Percentiles rank a stretch among this genome's conserved stretches.
Evolutionary conservation across 768 basidiomycete species (phyloP).

Genomic region (Daedalea quercina): DNA sequence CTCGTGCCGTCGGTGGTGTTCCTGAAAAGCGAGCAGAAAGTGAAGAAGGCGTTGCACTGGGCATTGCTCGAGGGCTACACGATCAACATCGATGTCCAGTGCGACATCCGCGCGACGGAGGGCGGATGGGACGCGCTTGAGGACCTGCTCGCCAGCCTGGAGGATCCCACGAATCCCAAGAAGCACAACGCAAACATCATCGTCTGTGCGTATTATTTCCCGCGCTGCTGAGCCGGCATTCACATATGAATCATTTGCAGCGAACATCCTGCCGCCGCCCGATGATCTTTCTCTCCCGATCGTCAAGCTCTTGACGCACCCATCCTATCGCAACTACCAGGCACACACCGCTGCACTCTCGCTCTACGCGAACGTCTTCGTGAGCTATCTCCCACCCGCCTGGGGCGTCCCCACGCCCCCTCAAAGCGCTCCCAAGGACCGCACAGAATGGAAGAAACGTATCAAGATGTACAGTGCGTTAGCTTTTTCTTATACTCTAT

Average conservation of each 20-base stretch:
- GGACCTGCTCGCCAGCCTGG: slow-evolving; percentile 63
- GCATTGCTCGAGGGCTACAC: slow-evolving; percentile 56
- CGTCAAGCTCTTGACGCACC: slow-evolving; percentile 74
- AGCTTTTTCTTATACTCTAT: background rate
- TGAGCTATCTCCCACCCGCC: slow-evolving; percentile 72
- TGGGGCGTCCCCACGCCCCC: slow-evolving; percentile 56
- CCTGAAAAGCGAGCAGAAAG: slow-evolving; percentile 38
- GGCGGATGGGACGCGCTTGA: slow-evolving; percentile 60
- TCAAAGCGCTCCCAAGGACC: slow-evolving; percentile 32
- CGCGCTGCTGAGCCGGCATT: background rate
- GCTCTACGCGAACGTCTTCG: slow-evolving; percentile 59
- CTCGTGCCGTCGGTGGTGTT: slow-evolving; percentile 56
- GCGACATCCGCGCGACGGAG: slow-evolving; percentile 42
- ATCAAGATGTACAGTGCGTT: slow-evolving; percentile 84
- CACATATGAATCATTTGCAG: slow-evolving; percentile 29
- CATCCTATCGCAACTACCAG: slow-evolving; percentile 67
- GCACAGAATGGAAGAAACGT: slow-evolving; percentile 55
- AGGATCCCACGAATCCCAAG: slow-evolving; percentile 25
- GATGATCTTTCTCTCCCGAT: slow-evolving; percentile 65
- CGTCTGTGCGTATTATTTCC: slow-evolving; percentile 28
- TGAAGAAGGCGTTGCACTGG: slow-evolving; percentile 54
- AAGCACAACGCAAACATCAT: slow-evolving; percentile 47
- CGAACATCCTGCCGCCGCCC: slow-evolving; percentile 76
- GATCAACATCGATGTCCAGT: slow-evolving; percentile 66
- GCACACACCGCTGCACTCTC: slow-evolving; percentile 66